Evolutionary conservation across 148 eudicot species (phyloP).

Genomic region (Oxyria digyna): DNA sequence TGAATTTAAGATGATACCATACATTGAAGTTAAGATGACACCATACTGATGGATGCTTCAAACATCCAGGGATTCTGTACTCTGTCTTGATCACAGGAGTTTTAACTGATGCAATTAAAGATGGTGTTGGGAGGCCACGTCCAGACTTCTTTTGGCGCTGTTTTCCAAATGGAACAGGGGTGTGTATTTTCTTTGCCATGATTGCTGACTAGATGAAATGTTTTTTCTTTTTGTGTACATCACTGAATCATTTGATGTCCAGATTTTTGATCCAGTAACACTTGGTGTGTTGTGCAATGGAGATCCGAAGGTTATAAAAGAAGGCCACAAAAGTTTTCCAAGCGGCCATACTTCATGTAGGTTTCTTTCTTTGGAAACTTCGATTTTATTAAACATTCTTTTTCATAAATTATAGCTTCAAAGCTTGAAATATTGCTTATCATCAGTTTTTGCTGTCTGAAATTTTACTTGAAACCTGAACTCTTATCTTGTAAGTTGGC

Average conservation of each 20-base stretch:
- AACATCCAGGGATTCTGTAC: slow-evolving; percentile 23
- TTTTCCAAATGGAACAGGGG: slow-evolving; percentile 32
- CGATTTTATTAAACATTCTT: not conserved
- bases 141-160: slow-evolving; percentile 34
- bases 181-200: slow-evolving; percentile 11
- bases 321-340: slow-evolving; percentile 38
- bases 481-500: not conserved
- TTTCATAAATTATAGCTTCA: not conserved
- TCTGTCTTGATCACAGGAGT: slow-evolving; percentile 35
- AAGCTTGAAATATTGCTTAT: not conserved
- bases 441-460: not conserved
- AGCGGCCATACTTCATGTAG: slow-evolving; percentile 36
- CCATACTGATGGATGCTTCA: not conserved
- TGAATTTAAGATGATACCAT: slow-evolving; percentile 1
- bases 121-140: slow-evolving; percentile 40
- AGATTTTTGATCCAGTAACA: slow-evolving; percentile 17
- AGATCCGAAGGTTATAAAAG: slow-evolving; percentile 15
- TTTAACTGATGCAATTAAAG: slow-evolving; percentile 39
- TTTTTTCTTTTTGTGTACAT: not conserved
- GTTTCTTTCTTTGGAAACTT: slow-evolving; percentile 6
- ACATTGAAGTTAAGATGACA: not conserved
- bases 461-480: not conserved
- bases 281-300: slow-evolving; percentile 23
- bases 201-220: not conserved
- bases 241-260: not conserved